phyloP scores from a whole-genome alignment of 176 grass and related monocot genomes.

The Phoenix roebelenii region DNA sequence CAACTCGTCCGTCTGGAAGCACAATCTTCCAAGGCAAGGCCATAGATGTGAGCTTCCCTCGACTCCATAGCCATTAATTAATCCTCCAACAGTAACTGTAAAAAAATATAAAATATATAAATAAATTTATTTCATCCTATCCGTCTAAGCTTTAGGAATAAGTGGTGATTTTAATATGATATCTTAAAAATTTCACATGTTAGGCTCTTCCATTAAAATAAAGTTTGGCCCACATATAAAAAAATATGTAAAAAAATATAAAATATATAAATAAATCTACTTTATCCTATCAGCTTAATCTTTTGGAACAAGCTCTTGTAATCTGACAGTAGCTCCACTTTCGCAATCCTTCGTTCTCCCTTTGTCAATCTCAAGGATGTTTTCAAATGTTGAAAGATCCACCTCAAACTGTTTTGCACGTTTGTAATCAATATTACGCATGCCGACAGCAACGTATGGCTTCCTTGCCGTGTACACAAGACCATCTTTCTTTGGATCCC shows the following conservation, averaged over 20 bases:
- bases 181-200: no score
- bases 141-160: no score
- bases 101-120: no score
- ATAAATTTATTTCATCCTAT: no score
- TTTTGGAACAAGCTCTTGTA: constrained; percentile 13
- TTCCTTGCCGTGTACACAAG: constrained; percentile 92
- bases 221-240: no score
- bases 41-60: constrained; percentile 82
- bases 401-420: constrained; percentile 76
- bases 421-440: constrained; percentile 96
- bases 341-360: constrained; percentile 59
- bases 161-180: no score
- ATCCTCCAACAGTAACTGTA: constrained; percentile 78
- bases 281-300: no score
- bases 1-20: constrained; percentile 61
- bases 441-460: constrained; percentile 78
- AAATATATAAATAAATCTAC: no score
- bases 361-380: constrained; percentile 76
- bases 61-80: constrained; percentile 89
- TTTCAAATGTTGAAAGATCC: constrained; percentile 69
- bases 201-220: no score
- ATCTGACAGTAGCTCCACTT: constrained; percentile 87
- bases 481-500: constrained; percentile 82
- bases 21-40: constrained; percentile 74
- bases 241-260: no score